Percentiles rank a stretch among this genome's conserved stretches.
These are phyloP conservation scores for Acanthamoeba castellanii DNA, from an alignment of 208 protist species.

Conservation along the genomic window DNA sequence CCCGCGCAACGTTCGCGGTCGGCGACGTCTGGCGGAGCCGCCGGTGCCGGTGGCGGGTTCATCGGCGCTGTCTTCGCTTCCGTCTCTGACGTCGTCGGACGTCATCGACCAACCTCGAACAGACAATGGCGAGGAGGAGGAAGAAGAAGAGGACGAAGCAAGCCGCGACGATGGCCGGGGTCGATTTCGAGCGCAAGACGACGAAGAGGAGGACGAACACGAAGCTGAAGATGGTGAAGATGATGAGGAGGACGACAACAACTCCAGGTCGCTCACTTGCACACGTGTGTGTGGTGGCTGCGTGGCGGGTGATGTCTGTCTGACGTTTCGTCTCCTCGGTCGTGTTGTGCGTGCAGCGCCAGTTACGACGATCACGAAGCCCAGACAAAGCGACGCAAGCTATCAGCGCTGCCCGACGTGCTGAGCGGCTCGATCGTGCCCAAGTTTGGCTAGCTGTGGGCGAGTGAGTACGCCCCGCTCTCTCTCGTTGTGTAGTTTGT, in stretches of 20 bases:
- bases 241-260: background rate
- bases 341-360: background rate
- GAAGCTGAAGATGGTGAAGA: no score
- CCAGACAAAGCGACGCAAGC: background rate
- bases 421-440: background rate
- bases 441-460: background rate
- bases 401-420: background rate
- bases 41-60: background rate
- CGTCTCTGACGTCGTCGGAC: no score
- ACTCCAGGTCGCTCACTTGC: background rate
- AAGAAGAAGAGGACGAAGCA: background rate
- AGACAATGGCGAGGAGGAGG: background rate
- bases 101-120: background rate
- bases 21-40: background rate
- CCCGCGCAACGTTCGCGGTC: conserved; percentile 5
- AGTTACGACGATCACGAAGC: background rate
- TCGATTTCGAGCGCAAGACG: background rate
- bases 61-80: no score
- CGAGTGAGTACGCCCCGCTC: background rate
- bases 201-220: background rate
- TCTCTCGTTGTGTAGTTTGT: background rate
- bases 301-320: no score
- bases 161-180: no score
- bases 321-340: background rate
- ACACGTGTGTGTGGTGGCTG: background rate